Percentiles rank a stretch among this genome's conserved stretches.
Conservation (phyloP, 768 basidiomycete genomes). For the Rhizopogon roseolus region DNA sequence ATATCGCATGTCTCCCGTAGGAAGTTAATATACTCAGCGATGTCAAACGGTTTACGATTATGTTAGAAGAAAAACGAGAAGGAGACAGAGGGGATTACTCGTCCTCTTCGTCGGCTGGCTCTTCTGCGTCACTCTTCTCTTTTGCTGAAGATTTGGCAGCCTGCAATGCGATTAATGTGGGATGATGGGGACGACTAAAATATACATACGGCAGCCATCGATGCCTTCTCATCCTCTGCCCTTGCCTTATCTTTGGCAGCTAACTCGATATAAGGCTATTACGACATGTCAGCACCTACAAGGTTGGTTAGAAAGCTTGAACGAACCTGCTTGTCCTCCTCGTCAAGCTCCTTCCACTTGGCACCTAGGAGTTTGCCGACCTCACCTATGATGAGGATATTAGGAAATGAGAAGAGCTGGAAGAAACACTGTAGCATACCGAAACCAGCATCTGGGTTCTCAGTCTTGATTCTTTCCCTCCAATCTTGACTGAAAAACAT, state of each 20-base stretch:
- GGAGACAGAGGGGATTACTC: slow-evolving; percentile 23
- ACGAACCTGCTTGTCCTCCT: slow-evolving; percentile 84
- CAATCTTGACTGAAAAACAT: slow-evolving; percentile 99
- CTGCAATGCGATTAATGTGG: slow-evolving; percentile 7
- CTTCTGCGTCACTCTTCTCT: slow-evolving; percentile 33
- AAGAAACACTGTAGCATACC: slow-evolving; percentile 41
- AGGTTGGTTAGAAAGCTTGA: not conserved
- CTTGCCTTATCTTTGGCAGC: slow-evolving; percentile 85
- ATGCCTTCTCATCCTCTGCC: slow-evolving; percentile 75
- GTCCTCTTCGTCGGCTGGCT: slow-evolving; percentile 34
- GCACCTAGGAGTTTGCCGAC: slow-evolving; percentile 92
- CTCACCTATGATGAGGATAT: slow-evolving; percentile 51
- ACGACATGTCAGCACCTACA: slow-evolving; percentile 6
- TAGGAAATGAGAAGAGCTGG: not conserved
- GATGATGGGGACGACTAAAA: not conserved
- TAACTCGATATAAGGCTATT: slow-evolving; percentile 82
- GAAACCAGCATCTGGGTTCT: slow-evolving; percentile 93
- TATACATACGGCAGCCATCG: slow-evolving; percentile 33
- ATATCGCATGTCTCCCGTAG: slow-evolving; percentile 24
- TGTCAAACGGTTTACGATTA: slow-evolving; percentile 13
- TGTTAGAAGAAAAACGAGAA: slow-evolving; percentile 7
- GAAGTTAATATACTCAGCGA: slow-evolving; percentile 15
- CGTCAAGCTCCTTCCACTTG: slow-evolving; percentile 95
- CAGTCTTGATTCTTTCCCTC: slow-evolving; percentile 91
- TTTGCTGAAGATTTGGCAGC: slow-evolving; percentile 26